Base-by-base conservation (phyloP, 441 rosid species). In the Iberis amara region DNA sequence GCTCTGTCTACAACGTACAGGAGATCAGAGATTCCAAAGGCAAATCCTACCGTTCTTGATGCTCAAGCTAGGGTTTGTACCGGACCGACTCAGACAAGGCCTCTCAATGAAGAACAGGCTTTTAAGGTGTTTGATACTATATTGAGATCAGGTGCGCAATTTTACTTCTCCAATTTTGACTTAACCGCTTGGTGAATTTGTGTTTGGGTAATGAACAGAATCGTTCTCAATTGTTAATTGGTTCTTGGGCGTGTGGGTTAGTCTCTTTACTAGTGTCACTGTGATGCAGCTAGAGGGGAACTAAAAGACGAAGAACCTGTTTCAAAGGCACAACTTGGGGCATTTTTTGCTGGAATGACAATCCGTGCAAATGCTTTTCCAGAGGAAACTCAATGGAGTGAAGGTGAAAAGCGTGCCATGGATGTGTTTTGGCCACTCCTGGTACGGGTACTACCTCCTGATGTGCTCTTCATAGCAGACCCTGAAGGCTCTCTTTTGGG, bases 31-130 rank as follows among this genome's bases (percentile, higher is more conserved):
- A 71, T 81, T 37, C 78, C 75, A 18, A 83, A 78, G 69, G 94
- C 95, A 3, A 91, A 91, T 55, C 85, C 69, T 79, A 82, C 85
- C 10, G 88, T 91, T 58, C 82, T 83, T 11, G 98, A 91, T 10
- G 98, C 98, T 44, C 98, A 87, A 66, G 80, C 89, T 69, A 91
- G 84, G 88, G 89, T 91, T 74, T 91, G 96, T 57, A 91, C 95
- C 0, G 98, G 98, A 11, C 98, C 95, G n/a, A 79, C 81, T 0
- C 96, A 85, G 77, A 91, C 96, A 59, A 79, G 52, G 52, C 94
- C 94, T 18, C 81, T 91, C 2, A 75, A 39, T 15, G 89, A 87
- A 61, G 84, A 83, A 4, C 96, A 88, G 43, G 95, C 96, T 37
- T 76, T 78, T 42, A 80, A 72, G 68, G 95, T 81, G 30, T 66